Percentiles rank a stretch among this genome's conserved stretches.
Conservation (phyloP, 352 stramenopile species). For the Phytophthora tentaculata region DNA sequence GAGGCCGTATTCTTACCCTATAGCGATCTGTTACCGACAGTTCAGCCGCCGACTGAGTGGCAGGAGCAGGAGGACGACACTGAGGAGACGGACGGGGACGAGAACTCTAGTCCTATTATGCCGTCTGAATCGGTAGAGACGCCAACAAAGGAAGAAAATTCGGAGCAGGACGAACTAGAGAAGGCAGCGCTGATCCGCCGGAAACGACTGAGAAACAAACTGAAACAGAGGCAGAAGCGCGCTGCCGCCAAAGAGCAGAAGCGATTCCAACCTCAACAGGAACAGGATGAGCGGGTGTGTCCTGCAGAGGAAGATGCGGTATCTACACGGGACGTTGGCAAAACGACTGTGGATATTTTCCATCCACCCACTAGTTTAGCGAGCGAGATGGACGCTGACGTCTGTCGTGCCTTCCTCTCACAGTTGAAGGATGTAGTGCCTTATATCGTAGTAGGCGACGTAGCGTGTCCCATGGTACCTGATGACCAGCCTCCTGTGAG, state of each 20-base stretch:
- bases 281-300: conserved; percentile 3
- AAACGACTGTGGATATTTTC: conserved; percentile 43
- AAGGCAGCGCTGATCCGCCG: conserved; percentile 13
- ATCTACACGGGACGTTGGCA: conserved; percentile 5
- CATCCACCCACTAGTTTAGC: conserved; percentile 46
- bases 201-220: conserved; percentile 40
- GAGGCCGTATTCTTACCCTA: conserved; percentile 48
- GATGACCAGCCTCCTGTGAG: conserved; percentile 21
- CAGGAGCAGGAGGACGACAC: conserved; percentile 13
- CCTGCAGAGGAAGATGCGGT: conserved; percentile 14
- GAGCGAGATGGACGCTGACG: conserved; percentile 52
- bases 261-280: conserved; percentile 8
- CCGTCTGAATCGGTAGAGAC: conserved; percentile 19
- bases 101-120: conserved; percentile 15
- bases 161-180: conserved; percentile 22
- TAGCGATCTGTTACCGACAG: conserved; percentile 20
- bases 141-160: not conserved
- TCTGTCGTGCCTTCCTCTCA: conserved; percentile 57
- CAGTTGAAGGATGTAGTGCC: conserved; percentile 58
- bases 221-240: conserved; percentile 34
- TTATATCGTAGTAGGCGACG: conserved; percentile 65
- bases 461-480: conserved; percentile 57
- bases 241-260: conserved; percentile 29
- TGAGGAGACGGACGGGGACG: conserved; percentile 20
- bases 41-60: conserved; percentile 23